Evolutionary conservation across 441 rosid genomes (phyloP).

Genomic region (Mallotus repandus): DNA sequence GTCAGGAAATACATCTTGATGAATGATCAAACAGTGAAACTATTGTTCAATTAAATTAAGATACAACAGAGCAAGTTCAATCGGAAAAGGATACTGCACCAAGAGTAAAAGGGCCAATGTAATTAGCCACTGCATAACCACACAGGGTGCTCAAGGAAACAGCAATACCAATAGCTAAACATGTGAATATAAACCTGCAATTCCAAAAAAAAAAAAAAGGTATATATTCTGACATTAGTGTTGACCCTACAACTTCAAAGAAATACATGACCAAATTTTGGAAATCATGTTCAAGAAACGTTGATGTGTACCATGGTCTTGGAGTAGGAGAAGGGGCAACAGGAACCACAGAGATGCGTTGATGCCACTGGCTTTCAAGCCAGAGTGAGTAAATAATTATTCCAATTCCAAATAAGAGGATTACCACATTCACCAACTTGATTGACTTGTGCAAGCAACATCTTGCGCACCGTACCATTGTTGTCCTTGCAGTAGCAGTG

Average conservation of each 20-base stretch:
- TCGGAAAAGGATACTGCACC: slow-evolving; percentile 49
- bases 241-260: too few species aligned
- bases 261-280: too few species aligned
- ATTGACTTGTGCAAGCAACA: slow-evolving; percentile 40
- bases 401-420: slow-evolving; percentile 38
- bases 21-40: neutral
- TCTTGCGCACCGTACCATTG: slow-evolving; percentile 40
- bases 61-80: neutral
- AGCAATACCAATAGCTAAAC: slow-evolving; percentile 46
- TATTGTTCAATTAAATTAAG: neutral
- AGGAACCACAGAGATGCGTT: slow-evolving; percentile 29
- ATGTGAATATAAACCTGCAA: slow-evolving; percentile 57
- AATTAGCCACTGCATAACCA: slow-evolving; percentile 35
- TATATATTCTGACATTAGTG: too few species aligned
- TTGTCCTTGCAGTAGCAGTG: neutral
- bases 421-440: slow-evolving; percentile 31
- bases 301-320: slow-evolving; percentile 38
- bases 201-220: neutral
- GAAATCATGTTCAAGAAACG: too few species aligned
- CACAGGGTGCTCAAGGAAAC: slow-evolving; percentile 46
- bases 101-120: slow-evolving; percentile 33
- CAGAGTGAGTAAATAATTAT: slow-evolving; percentile 56
- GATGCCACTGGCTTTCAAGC: slow-evolving; percentile 50
- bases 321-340: slow-evolving; percentile 27
- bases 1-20: slow-evolving; percentile 29